Evolutionary conservation across 306 rosid species (phyloP), one percentile per base, ranked within the genome.

Genomic region (Casuarina glauca): DNA sequence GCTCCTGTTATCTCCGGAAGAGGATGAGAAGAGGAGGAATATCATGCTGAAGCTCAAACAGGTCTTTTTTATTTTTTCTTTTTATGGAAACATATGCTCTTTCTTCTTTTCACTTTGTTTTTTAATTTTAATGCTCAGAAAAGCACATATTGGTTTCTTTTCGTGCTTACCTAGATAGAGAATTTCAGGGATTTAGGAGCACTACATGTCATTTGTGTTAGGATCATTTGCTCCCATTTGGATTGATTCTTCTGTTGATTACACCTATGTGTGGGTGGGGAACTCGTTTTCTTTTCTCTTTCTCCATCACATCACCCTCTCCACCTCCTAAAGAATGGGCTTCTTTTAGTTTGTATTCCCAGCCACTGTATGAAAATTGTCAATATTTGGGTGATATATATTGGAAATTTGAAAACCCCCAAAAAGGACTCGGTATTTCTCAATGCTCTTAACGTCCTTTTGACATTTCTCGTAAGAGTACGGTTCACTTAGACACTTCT

Each of bases 1-100:
- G 17, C 87, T 86, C 62, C 72, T 80, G 76, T 87, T 85, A 0
- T 74, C 82, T 12, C 46, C 50, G 0, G 81, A 80, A 42, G 89
- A 86, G 53, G 85, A 83, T 48, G 75, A 68, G 10, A 86, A 64
- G 76, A 77, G 87, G 48, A 71, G 35, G 51, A 61, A 45, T 54
- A 81, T 67, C 35, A 83, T 86, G 74, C 64, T 58, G 17, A 78
- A 77, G 76, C 89, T 86, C 70, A 82, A 80, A 70, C 70, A 86
- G 89, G 89, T 86, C n/a, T n/a, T 20, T 20, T 20, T 20, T 20
- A 20, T 20, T 20, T 20, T 20, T 72, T 76, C 72, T 76, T 78
- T 74, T 35, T 53, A 60, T 17, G 32, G 11, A 8, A 19, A 12
- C 38, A 35, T 3, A 49, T 49, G 19, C 0, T 32, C 13, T 35